phyloP scores from a whole-genome alignment of 257 asterid genomes.

The Nicotiana attenuata region DNA sequence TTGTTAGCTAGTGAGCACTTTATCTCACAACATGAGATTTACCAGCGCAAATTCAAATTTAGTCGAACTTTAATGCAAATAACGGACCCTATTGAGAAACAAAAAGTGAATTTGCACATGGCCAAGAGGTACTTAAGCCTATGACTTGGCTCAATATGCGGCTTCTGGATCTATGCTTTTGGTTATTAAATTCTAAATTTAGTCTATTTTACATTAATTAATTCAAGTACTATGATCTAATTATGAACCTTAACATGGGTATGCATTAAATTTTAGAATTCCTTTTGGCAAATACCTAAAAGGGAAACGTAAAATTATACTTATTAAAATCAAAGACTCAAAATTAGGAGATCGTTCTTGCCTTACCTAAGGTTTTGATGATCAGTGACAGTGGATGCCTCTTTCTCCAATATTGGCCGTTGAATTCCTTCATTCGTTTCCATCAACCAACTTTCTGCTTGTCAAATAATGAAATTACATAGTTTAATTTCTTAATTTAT shows the following conservation, averaged over 20 bases:
- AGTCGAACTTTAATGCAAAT: too few relatives aligned
- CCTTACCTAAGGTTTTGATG: slow-evolving; percentile 46
- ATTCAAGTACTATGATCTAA: slow-evolving; percentile 8
- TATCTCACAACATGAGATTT: too few relatives aligned
- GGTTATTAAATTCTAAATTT: neutral
- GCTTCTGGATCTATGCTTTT: neutral
- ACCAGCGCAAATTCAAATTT: accelerated
- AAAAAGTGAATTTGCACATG: neutral
- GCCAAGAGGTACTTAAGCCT: neutral
- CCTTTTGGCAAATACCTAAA: neutral
- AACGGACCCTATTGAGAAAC: accelerated
- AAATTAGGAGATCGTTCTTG: neutral
- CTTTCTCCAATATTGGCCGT: slow-evolving; percentile 36
- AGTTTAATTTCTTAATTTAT: neutral
- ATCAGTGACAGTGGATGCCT: slow-evolving; percentile 7
- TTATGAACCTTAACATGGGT: slow-evolving; percentile 12
- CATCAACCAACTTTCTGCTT: slow-evolving; percentile 56
- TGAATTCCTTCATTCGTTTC: slow-evolving; percentile 37
- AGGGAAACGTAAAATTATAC: neutral
- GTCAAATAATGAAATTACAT: slow-evolving; percentile 4
- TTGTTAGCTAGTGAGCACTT: too few relatives aligned
- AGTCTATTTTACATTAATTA: neutral
- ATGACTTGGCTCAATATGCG: neutral
- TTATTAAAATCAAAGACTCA: neutral
- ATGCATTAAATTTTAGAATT: neutral